phyloP scores from a whole-genome alignment of 140 eudicot species.

The Oenanthe javanica region DNA sequence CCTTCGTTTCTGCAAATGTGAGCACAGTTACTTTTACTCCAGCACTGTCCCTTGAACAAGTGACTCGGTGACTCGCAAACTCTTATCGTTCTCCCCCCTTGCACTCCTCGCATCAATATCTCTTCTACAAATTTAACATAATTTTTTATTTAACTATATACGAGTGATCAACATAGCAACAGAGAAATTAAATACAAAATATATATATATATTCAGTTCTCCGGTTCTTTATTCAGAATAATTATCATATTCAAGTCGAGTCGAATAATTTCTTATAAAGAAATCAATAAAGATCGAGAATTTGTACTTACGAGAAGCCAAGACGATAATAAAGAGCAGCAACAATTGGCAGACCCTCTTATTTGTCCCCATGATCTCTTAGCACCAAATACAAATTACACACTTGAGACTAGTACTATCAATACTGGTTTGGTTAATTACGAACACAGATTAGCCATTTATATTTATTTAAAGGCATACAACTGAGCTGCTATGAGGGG shows the following conservation, averaged over 20 bases:
- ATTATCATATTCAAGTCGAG: too few species aligned
- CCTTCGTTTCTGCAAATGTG: constrained; percentile 22
- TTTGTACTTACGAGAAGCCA: background rate
- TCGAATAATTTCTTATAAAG: too few species aligned
- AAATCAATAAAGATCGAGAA: background rate
- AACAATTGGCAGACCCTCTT: background rate
- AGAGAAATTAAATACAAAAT: too few species aligned
- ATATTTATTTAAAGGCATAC: background rate
- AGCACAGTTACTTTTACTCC: constrained; percentile 23
- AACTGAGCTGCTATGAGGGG: background rate
- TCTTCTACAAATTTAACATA: background rate
- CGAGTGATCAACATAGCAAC: too few species aligned
- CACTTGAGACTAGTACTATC: too few species aligned
- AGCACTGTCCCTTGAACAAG: constrained; percentile 19
- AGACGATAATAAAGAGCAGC: constrained; percentile 4
- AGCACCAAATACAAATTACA: background rate
- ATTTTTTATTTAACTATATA: too few species aligned
- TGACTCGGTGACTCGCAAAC: constrained; percentile 28
- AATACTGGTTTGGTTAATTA: background rate
- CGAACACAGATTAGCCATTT: background rate
- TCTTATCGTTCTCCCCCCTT: constrained; percentile 6
- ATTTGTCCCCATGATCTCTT: background rate
- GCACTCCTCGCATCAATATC: background rate
- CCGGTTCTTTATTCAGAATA: too few species aligned
- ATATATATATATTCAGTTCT: too few species aligned